Evolutionary conservation across 1,284 basidiomycete species (phyloP).

Genomic region (Cutaneotrichosporon dermatis): DNA sequence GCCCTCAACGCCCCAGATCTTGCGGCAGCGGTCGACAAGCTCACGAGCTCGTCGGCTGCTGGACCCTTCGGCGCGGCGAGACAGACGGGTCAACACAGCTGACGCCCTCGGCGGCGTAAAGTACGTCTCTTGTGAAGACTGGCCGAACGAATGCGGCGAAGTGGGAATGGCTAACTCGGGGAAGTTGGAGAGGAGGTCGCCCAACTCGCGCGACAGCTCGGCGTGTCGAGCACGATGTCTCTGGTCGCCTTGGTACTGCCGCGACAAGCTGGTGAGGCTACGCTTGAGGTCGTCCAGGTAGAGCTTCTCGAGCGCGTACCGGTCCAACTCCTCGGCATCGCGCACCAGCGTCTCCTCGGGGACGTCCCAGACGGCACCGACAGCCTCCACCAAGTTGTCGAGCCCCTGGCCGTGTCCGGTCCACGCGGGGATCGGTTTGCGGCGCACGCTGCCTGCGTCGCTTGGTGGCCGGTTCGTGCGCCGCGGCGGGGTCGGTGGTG

Average conservation of each 20-base stretch:
- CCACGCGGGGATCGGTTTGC: slow-evolving; percentile 34
- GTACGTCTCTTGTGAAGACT: slow-evolving; percentile 14
- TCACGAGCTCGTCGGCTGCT: slow-evolving; percentile 26
- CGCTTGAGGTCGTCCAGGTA: slow-evolving; percentile 43
- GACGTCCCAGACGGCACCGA: slow-evolving; percentile 40
- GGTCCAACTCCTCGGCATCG: slow-evolving; percentile 33
- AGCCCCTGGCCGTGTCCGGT: slow-evolving; percentile 9
- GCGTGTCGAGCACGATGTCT: slow-evolving; percentile 26
- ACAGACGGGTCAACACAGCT: slow-evolving; percentile 33
- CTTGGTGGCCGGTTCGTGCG: neutral
- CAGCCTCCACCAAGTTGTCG: slow-evolving; percentile 30
- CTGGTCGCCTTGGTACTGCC: slow-evolving; percentile 6
- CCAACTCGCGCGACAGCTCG: slow-evolving; percentile 21
- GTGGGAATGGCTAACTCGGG: slow-evolving; percentile 30
- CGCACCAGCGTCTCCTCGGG: slow-evolving; percentile 25
- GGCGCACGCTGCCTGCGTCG: slow-evolving; percentile 11
- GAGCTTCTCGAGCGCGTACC: slow-evolving; percentile 36
- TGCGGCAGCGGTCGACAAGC: slow-evolving; percentile 39
- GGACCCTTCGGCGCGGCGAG: slow-evolving; percentile 20
- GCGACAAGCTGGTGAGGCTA: slow-evolving; percentile 24
- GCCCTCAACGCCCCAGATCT: slow-evolving; percentile 41
- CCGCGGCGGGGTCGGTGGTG: neutral
- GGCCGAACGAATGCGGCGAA: slow-evolving; percentile 5
- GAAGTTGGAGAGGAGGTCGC: slow-evolving; percentile 23
- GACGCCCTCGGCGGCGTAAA: slow-evolving; percentile 33